These are phyloP conservation scores for Lycium barbarum DNA, from an alignment of 257 asterid species.

Conservation along the genomic window DNA sequence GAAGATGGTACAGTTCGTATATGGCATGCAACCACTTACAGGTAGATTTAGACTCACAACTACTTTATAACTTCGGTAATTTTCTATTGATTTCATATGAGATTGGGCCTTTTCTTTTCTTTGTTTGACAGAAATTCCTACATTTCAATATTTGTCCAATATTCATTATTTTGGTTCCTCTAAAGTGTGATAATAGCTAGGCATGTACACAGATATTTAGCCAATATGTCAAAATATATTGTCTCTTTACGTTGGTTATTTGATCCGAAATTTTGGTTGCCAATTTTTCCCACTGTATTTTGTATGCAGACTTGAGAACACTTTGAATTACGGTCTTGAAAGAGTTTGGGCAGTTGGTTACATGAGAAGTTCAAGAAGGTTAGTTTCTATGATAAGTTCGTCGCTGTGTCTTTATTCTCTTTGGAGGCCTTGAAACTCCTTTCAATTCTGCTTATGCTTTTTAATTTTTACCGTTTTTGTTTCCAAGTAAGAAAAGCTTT, in stretches of 20 bases:
- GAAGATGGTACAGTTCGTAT: constrained; percentile 99
- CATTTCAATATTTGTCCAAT: background rate
- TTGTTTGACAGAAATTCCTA: background rate
- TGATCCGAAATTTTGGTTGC: background rate
- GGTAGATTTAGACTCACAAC: constrained; percentile 51
- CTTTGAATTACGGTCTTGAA: constrained; percentile 96
- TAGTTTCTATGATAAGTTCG: constrained; percentile 35
- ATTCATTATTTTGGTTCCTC: background rate
- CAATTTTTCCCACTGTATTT: background rate
- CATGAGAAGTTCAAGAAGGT: constrained; percentile 95
- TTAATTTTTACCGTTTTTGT: background rate
- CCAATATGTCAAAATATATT: background rate
- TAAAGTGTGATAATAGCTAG: background rate
- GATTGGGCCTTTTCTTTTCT: background rate
- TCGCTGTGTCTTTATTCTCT: background rate
- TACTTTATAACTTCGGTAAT: background rate
- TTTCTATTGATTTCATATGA: constrained; percentile 24
- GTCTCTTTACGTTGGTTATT: background rate
- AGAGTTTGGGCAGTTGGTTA: constrained; percentile 98
- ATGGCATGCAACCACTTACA: constrained; percentile 98
- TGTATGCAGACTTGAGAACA: constrained; percentile 86
- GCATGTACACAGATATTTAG: constrained; percentile 5
- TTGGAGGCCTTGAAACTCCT: background rate
- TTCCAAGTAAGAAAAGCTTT: background rate
- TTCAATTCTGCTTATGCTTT: background rate